Conservation (phyloP, 768 basidiomycete species). For the Calocybe gangraenosa region DNA sequence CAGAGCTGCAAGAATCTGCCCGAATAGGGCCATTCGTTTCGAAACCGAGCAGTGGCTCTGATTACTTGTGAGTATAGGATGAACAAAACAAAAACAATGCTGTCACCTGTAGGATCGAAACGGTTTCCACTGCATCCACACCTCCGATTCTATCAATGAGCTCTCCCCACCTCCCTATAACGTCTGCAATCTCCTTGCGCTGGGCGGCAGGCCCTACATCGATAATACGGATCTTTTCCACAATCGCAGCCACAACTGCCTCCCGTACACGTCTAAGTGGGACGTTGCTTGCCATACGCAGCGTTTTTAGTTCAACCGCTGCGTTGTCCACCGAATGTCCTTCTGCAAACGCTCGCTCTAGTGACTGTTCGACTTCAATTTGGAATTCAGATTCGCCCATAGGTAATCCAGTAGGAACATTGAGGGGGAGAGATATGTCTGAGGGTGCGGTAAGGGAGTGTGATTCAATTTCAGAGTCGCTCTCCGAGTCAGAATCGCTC, state of each 20-base stretch:
- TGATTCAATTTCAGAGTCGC: conserved; percentile 31
- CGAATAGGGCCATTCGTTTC: conserved; percentile 68
- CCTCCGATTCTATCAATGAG: conserved; percentile 81
- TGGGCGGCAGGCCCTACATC: conserved; percentile 54
- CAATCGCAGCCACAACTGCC: conserved; percentile 82
- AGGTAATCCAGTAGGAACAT: conserved; percentile 31
- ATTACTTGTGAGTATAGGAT: background rate
- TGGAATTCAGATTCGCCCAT: conserved; percentile 67
- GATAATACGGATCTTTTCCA: conserved; percentile 64
- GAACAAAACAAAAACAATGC: background rate
- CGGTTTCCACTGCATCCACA: conserved; percentile 75
- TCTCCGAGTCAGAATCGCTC: conserved; percentile 36
- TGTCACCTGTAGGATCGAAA: conserved; percentile 68
- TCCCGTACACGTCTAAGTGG: conserved; percentile 80
- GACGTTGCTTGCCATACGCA: conserved; percentile 96
- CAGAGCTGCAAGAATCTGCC: conserved; percentile 76
- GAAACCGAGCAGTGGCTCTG: conserved; percentile 66
- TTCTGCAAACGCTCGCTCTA: conserved; percentile 91
- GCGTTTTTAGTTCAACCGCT: conserved; percentile 89
- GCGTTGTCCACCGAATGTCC: conserved; percentile 91
- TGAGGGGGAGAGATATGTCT: conserved; percentile 40
- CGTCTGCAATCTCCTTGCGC: conserved; percentile 56
- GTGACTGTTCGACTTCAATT: conserved; percentile 73
- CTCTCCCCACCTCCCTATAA: conserved; percentile 78
- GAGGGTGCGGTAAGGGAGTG: conserved; percentile 43